These are phyloP conservation scores for Pistacia atlantica DNA, from an alignment of 345 rosid species.

Conservation along the genomic window DNA sequence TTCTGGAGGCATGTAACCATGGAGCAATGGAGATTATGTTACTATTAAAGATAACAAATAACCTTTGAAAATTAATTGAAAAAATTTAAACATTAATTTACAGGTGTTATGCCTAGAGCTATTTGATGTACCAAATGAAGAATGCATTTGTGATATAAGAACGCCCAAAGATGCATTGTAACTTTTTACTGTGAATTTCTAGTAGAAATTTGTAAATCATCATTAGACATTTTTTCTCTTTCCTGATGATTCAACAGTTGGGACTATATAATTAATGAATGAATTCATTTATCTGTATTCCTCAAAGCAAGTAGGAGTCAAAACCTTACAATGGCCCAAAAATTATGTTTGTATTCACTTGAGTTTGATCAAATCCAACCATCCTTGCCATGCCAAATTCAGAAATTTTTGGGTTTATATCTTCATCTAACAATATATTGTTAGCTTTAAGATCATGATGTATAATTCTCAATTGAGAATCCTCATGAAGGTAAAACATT, in stretches of 20 bases:
- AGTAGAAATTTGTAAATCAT: not conserved
- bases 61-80: not conserved
- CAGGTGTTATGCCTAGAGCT: no score
- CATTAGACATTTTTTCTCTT: not conserved
- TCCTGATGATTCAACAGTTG: not conserved
- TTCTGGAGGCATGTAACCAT: conserved; percentile 46
- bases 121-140: no score
- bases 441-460: no score
- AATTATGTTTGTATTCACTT: conserved; percentile 33
- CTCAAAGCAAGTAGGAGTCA: not conserved
- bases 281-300: not conserved
- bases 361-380: conserved; percentile 23
- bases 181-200: not conserved
- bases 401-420: no score
- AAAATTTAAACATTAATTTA: not conserved
- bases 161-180: not conserved
- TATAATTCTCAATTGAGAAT: no score
- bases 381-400: no score
- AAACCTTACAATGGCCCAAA: conserved; percentile 44
- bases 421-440: no score
- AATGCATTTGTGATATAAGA: not conserved
- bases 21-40: not conserved
- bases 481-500: no score
- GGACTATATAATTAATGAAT: not conserved
- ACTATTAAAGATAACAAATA: not conserved